phyloP scores from a whole-genome alignment of 1,284 basidiomycete genomes.

The Tilletia horrida region DNA sequence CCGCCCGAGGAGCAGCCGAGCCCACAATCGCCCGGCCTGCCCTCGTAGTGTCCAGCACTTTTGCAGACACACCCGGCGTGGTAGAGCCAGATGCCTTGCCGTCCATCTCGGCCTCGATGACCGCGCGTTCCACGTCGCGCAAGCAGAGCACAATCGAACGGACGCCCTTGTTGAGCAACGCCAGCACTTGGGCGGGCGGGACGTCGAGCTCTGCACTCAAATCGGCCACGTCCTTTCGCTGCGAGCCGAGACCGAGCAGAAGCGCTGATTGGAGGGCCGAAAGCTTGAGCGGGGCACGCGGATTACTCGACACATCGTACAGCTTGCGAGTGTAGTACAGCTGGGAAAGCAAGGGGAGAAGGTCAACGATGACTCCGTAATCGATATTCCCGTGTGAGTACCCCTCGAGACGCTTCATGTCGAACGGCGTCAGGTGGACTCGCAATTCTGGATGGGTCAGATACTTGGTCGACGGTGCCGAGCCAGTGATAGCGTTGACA shows the following conservation, averaged over 20 bases:
- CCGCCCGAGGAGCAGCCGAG: constrained; percentile 34
- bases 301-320: constrained; percentile 32
- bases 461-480: not conserved
- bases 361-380: constrained; percentile 90
- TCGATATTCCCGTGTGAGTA: constrained; percentile 96
- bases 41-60: constrained; percentile 15
- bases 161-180: constrained; percentile 85
- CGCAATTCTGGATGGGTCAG: constrained; percentile 67
- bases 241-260: constrained; percentile 72
- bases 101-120: constrained; percentile 31
- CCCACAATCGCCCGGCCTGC: constrained; percentile 19
- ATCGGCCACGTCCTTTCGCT: constrained; percentile 85
- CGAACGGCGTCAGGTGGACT: constrained; percentile 79
- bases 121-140: constrained; percentile 71
- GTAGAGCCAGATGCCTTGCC: not conserved
- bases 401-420: constrained; percentile 89
- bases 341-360: constrained; percentile 74
- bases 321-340: constrained; percentile 73
- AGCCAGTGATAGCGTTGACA: constrained; percentile 47
- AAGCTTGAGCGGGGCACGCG: constrained; percentile 30
- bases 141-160: constrained; percentile 78
- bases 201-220: constrained; percentile 62
- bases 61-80: constrained; percentile 23
- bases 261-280: constrained; percentile 44
- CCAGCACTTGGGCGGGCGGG: constrained; percentile 80